Percentiles rank a stretch among this genome's conserved stretches.
These are phyloP conservation scores for Chaetomium cochliodes DNA, from an alignment of 495 filamentous ascomycete genomes.

Conservation along the genomic window DNA sequence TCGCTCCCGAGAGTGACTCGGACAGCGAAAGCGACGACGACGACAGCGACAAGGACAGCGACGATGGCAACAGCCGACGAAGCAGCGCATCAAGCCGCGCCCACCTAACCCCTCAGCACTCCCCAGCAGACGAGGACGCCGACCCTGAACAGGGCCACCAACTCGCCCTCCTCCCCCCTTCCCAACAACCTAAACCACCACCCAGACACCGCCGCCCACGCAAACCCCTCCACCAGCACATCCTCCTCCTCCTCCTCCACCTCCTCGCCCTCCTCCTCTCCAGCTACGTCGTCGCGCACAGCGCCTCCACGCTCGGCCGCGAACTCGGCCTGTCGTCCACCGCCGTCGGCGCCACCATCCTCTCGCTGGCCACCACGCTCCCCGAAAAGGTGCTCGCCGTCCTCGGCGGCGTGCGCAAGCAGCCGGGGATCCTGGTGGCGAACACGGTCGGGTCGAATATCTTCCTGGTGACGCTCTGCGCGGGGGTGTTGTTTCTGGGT, in stretches of 20 bases:
- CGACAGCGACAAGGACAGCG: neutral
- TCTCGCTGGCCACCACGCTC: constrained; percentile 57
- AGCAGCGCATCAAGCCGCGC: neutral
- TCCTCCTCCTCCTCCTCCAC: constrained; percentile 41
- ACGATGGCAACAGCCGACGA: neutral
- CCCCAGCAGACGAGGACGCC: constrained; percentile 24
- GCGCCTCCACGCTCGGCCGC: constrained; percentile 40
- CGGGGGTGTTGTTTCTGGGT: neutral
- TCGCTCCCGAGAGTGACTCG: constrained; percentile 36
- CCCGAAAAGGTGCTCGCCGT: constrained; percentile 55
- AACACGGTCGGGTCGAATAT: constrained; percentile 56
- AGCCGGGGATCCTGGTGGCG: constrained; percentile 53
- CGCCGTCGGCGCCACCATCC: constrained; percentile 53
- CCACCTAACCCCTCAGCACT: neutral
- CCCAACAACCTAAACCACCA: too few relatives aligned
- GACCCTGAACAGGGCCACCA: constrained; percentile 12
- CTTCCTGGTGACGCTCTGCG: constrained; percentile 53
- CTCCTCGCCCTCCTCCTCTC: constrained; percentile 41
- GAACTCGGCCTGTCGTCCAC: constrained; percentile 45
- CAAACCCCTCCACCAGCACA: constrained; percentile 32
- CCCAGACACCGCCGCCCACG: neutral
- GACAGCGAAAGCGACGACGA: constrained; percentile 23
- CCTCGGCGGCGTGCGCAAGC: constrained; percentile 45
- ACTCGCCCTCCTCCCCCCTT: neutral
- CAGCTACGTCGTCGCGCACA: constrained; percentile 50